A percentile compares a stretch with the other conserved stretches of the same genome.
Conservation (phyloP, 1,284 basidiomycete genomes). For the Cutaneotrichosporon sp. region DNA sequence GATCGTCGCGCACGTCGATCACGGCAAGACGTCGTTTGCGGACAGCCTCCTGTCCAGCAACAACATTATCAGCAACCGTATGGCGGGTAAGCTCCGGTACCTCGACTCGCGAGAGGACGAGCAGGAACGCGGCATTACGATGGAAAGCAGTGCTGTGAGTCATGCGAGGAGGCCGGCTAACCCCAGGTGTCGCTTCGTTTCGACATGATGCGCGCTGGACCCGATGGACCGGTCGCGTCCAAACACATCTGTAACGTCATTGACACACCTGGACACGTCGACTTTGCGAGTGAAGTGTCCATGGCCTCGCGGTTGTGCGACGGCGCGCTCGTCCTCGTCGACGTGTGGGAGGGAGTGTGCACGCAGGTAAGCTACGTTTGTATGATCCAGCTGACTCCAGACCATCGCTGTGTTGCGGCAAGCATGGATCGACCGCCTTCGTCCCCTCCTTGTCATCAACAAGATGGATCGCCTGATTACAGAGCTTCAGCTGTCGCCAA, state of each 20-base stretch:
- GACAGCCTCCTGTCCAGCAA: slow-evolving; percentile 94
- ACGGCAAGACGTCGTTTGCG: slow-evolving; percentile 93
- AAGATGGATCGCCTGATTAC: slow-evolving; percentile 95
- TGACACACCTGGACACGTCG: slow-evolving; percentile 98
- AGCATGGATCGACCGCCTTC: slow-evolving; percentile 86
- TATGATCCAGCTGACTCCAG: slow-evolving; percentile 53
- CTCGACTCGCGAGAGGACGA: slow-evolving; percentile 96
- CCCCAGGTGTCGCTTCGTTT: slow-evolving; percentile 69
- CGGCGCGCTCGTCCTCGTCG: slow-evolving; percentile 93
- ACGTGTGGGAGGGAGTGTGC: slow-evolving; percentile 97
- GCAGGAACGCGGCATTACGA: slow-evolving; percentile 96
- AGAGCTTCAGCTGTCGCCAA: slow-evolving; percentile 85
- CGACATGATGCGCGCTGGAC: slow-evolving; percentile 62
- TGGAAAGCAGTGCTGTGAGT: slow-evolving; percentile 88
- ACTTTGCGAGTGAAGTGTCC: slow-evolving; percentile 96
- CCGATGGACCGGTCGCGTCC: slow-evolving; percentile 41
- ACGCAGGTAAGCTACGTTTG: slow-evolving; percentile 68
- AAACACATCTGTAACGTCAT: slow-evolving; percentile 72
- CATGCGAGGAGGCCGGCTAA: not conserved
- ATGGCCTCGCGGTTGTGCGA: slow-evolving; percentile 91
- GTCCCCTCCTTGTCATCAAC: slow-evolving; percentile 93
- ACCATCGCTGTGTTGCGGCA: slow-evolving; percentile 93
- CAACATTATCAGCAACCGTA: slow-evolving; percentile 90
- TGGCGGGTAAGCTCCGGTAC: slow-evolving; percentile 96
- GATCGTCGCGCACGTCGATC: slow-evolving; percentile 56